A percentile compares a stretch with the other conserved stretches of the same genome.
phyloP scores from a whole-genome alignment of 192 early-diverging fungal genomes.

The Martensiomyces pterosporus region DNA sequence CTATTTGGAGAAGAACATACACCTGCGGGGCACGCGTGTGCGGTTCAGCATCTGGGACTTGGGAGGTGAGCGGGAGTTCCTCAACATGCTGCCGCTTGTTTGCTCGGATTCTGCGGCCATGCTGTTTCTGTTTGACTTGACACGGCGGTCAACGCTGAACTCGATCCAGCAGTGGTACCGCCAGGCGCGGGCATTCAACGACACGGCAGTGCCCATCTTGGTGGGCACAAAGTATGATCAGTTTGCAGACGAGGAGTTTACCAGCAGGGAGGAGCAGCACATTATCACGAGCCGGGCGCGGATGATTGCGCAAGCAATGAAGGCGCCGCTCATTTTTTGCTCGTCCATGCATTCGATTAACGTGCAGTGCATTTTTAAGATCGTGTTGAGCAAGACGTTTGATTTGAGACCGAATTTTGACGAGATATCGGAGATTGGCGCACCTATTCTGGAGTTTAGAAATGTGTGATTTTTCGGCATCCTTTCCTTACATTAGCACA shows the following conservation, averaged over 20 bases:
- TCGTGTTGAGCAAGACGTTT: conserved; percentile 88
- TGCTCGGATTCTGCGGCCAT: conserved; percentile 94
- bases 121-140: conserved; percentile 95
- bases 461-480: too few relatives aligned
- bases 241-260: conserved; percentile 63
- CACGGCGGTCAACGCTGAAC: conserved; percentile 86
- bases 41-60: conserved; percentile 98
- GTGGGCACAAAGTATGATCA: conserved; percentile 96
- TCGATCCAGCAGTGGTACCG: conserved; percentile 95
- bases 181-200: conserved; percentile 93
- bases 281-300: conserved; percentile 92
- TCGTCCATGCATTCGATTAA: conserved; percentile 93
- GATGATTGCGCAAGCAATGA: conserved; percentile 90
- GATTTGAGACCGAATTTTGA: conserved; percentile 92
- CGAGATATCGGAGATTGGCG: conserved; percentile 84
- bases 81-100: conserved; percentile 96
- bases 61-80: conserved; percentile 93
- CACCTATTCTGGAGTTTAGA: conserved; percentile 86
- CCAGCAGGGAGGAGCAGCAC: conserved; percentile 81
- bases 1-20: conserved; percentile 95
- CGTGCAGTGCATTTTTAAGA: conserved; percentile 97
- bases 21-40: conserved; percentile 83
- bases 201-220: conserved; percentile 90
- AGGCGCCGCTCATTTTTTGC: conserved; percentile 90
- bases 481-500: conserved; percentile 3